Evolutionary conservation across 2,329 filamentous ascomycete species (phyloP), one percentile per base, ranked within the genome.

Genomic region (Aspergillus melleus): DNA sequence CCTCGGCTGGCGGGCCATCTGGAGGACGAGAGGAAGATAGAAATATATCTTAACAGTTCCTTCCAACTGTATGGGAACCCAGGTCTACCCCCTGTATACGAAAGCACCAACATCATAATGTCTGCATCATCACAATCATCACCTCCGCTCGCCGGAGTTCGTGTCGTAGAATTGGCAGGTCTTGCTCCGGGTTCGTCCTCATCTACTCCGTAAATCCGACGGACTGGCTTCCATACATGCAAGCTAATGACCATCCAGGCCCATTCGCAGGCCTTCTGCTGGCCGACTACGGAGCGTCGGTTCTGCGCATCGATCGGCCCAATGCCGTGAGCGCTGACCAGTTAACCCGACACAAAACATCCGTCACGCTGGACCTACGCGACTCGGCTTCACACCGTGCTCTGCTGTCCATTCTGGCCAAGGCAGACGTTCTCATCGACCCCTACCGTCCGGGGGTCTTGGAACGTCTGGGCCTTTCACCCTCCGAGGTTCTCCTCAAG

Each of bases 401-500:
- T 6, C 76, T 96, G 55, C 87, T 87, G 61, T 79, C 82, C 3
- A 81, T 97, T 1, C 78, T 89, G 39, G 76, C 79, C 16, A 73
- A 79, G 16, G 83, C 87, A 58, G 94, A 98, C 76, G 82, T 97
- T 39, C 76, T 98, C 29, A 95, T 98, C 74, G 95, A 98, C 74
- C 94, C 95, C 0, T 98, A 92, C 80, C 90, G 94, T 0, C 94
- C 94, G 0, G 92, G 92, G 39, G 91, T 97, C 0, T 84, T 98
- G 2, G 94, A 98, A 77, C 90, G 89, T 54, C 85, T 94, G 10
- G 90, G 90, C 0, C 84, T 98, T 1, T 88, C 87, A 0, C 94
- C 94, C 0, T 76, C 81, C 8, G 82, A 84, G 0, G 84, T 85
- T 1, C 81, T 97, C 8, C 79, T 87, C 29, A 79, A 77, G 24